Base-by-base conservation (phyloP, 2,329 filamentous ascomycete species). In the Calonectria crousiana region DNA sequence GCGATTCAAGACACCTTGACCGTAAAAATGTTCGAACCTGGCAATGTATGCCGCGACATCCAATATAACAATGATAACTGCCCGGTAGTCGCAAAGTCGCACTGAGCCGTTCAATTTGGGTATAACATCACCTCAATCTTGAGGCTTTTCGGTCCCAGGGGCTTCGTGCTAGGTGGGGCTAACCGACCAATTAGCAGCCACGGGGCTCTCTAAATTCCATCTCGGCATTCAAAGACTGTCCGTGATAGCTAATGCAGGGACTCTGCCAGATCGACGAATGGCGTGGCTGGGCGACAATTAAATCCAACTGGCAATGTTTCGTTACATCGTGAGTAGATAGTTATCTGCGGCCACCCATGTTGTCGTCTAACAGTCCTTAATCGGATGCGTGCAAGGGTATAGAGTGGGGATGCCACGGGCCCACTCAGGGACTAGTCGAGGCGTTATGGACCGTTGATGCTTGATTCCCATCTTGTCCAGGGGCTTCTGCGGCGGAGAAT, bases 331-430 rank as follows among this genome's bases (percentile, higher is more conserved):
- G 30, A 34, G 10, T 10, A 23, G 38, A 49, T 49, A 36, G 56
- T n/a, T 14, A 38, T 56, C 28, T 26, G 56, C n/a, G 36, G 38
- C 56, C 36, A 62, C 56, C 56, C 56, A 28, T 65, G 60, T 4
- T 23, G 23, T 49, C 38, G 41, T 65, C 30, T 49, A 65, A 65
- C 60, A 44, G 41, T 49, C 60, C 60, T 44, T 32, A 65, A 65
- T 65, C 28, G 60, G 60, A 38, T 5, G 36, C 8, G 6, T 28
- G 9, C 56, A 62, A 28, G 56, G 56, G 36, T 41, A 9, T 41
- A 28, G 20, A 34, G 60, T 47, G 60, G 60, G 18, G 60, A 65
- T 28, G 14, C 36, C 26, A 47, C 30, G 60, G 34, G 60, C 38
- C 32, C 38, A 30, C 26, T 20, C 16, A 9, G 34, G 18, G 41